A percentile compares a stretch with the other conserved stretches of the same genome.
Evolutionary conservation across 805 yeast species (phyloP).

Genomic region (Yamadazyma sp.): DNA sequence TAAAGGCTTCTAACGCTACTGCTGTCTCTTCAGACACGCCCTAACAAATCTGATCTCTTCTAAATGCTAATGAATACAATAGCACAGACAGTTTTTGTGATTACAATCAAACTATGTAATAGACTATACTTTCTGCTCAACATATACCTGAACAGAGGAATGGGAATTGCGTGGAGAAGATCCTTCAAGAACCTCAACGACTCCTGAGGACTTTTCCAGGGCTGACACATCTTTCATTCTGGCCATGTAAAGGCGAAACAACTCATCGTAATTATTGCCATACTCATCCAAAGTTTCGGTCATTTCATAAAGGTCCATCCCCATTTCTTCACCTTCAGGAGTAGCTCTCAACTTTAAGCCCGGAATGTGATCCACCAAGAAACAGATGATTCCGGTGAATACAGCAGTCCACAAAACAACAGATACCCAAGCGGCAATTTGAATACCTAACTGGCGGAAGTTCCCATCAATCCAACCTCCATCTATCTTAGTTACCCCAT

Average conservation of each 20-base stretch:
- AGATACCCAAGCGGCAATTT: slow-evolving; percentile 44
- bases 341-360: slow-evolving; percentile 47
- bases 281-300: slow-evolving; percentile 46
- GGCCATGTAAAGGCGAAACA: slow-evolving; percentile 23
- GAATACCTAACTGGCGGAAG: slow-evolving; percentile 47
- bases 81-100: no score
- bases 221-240: slow-evolving; percentile 20
- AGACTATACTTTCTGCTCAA: slow-evolving; percentile 13
- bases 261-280: slow-evolving; percentile 31
- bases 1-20: no score
- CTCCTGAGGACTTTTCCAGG: slow-evolving; percentile 14
- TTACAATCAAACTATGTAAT: no score
- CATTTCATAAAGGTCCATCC: slow-evolving; percentile 52
- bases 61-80: no score
- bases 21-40: no score
- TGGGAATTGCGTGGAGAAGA: slow-evolving; percentile 14
- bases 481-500: slow-evolving; percentile 41
- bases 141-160: slow-evolving; percentile 12
- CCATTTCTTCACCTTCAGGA: slow-evolving; percentile 50
- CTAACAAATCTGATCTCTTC: no score
- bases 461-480: slow-evolving; percentile 51
- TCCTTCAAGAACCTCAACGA: slow-evolving; percentile 21
- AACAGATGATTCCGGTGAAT: slow-evolving; percentile 44
- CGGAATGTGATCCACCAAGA: slow-evolving; percentile 50
- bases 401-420: slow-evolving; percentile 46